Base-by-base conservation (phyloP, 495 filamentous ascomycete genomes). In the Penicillium taxi region DNA sequence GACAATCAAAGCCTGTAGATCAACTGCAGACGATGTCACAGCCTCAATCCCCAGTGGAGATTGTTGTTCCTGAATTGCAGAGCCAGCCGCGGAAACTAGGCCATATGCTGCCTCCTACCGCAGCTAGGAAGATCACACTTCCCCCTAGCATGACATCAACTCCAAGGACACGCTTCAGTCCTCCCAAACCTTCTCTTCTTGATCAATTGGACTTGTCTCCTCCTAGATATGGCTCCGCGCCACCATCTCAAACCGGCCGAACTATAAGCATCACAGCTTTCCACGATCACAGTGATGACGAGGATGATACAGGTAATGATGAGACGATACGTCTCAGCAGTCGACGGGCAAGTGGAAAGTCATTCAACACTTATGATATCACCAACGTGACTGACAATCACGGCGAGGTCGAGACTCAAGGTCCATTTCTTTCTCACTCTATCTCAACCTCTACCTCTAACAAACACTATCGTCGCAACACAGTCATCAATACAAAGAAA, bases 151-250 rank as follows among this genome's bases (percentile, higher is more conserved):
- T 57, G 41, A 61, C 58, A 9, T 50, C 51, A 18, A 68, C 64
- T 1, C 63, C 64, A 18, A 56, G 61, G 28, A 67, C 59, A 13
- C 53, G 66, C 26, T 70, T 70, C 35, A 70, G 64, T 31, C 64
- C 59, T 20, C 64, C 64, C 6, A 67, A 67, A 36, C 64, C 60
- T 12, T 62, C 64, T 19, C 56, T 67, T 7, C 50, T 67, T 11
- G 64, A 67, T 13, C 56, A 62, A 32, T 44, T 64, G 8, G 64
- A 67, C 30, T 43, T 55, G 21, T 67, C 66, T 8, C 66, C 66
- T 21, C 67, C 61, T 15, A 58, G 64, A 6, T 56, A 56, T 14
- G 44, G 45, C 14, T 54, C 56, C 29, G 59, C 58, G 11, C 48
- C 55, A 5, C 54, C 58, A 20, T 48, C 57, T 8, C 61, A 64